Base-by-base conservation (phyloP, 2,329 filamentous ascomycete species). In the Xylariaceae sp. region DNA sequence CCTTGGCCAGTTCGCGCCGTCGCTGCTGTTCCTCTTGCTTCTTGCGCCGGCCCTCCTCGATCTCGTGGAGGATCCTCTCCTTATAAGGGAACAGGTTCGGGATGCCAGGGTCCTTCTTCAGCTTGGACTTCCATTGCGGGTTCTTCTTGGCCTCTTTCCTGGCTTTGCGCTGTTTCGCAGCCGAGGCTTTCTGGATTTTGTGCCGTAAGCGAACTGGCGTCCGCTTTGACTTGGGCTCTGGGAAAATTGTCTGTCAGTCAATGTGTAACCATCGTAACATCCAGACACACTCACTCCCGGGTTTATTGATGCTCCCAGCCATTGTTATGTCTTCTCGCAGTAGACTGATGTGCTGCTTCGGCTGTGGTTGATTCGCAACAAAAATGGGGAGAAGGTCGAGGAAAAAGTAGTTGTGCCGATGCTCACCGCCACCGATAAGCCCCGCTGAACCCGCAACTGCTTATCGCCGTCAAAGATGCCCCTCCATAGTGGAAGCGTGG, bases 41-140 rank as follows among this genome's bases (percentile, higher is more conserved):
- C 58, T 75, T 68, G 46, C 81, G 67, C 55, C 83, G 83, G 51
- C 77, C 82, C 64, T 94, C 86, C 64, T 98, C 92, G 50, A 98
- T 93, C 62, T 98, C 88, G 38, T 89, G 79, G 21, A 98, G 74
- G 18, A 98, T 75, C 69, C 83, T 89, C 60, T 95, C 89, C 68
- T 98, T 98, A 72, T 92, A 95, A 1, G 92, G 92, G 65, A 95
- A 98, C 22, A 95, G 66, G 56, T 96, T 98, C 25, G 92, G 92
- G 42, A 98, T 95, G 31, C 92, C 92, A 16, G 90, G 92, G 53
- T 98, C 92, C 68, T 96, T 98, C 76, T 95, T 96, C 48, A 94
- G 59, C 60, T 88, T 85, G 39, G 87, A 89, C 49, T 84, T 79
- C 88, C 92, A 96, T 85, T 94, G 79, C 21, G 92, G 90, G 60